Base-by-base conservation (phyloP, 345 rosid genomes). In the Pugionium cornutum region DNA sequence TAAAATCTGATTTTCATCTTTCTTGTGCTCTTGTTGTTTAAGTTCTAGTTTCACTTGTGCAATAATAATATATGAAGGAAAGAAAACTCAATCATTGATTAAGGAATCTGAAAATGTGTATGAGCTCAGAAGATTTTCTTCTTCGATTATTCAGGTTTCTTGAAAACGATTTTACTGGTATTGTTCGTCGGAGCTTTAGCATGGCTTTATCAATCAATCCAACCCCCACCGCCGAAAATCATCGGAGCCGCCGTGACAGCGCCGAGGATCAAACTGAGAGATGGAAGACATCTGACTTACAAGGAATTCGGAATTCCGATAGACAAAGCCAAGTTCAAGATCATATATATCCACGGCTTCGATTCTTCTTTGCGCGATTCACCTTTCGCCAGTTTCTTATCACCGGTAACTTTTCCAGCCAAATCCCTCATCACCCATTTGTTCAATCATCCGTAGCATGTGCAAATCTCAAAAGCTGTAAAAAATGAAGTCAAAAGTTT, bases 211-310 rank as follows among this genome's bases (percentile, higher is more conserved):
- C 84, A 75, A 58, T 60, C 70, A 29, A 76, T 62, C 72, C 75
- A 43, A 49, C 88, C 86, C 5, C 88, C 80, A 4, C 80, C 78
- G 39, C 45, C 82, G 35, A 80, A 66, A 33, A 48, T 65, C 18
- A 64, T 77, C 46, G 84, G 84, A 26, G 70, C 73, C 9, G 51
- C 79, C 32, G 59, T 80, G 45, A 81, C 81, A 28, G 69, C 77
- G 0, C 72, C 77, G 25, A 78, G 88, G 56, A 66, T 85, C 52
- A 78, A 75, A 69, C 66, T 85, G 9, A 75, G 83, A 70, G 91
- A 85, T 47, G 84, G 83, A n/a, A 80, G 91, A 47, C 67, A 85
- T 70, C 35, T 85, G 53, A 86, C 88, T 37, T 85, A 81, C 81
- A 70, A 59, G 26, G 86, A 83, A 74, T 77, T 59, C 27, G 86